Base-by-base conservation (phyloP, 257 asterid genomes). In the Rehmannia glutinosa region DNA sequence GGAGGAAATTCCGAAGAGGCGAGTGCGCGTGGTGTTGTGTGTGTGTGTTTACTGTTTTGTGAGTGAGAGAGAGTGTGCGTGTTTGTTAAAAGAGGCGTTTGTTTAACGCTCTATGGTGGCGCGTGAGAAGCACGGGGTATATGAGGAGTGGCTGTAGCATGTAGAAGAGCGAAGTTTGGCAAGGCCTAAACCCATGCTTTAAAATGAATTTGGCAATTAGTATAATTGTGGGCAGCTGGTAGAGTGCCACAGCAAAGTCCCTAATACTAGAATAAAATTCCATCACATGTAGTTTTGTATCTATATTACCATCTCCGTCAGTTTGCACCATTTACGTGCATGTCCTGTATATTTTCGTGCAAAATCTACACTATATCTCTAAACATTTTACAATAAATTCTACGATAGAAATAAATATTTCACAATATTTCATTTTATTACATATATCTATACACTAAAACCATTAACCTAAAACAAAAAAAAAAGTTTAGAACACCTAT, bases 61-160 rank as follows among this genome's bases (percentile, higher is more conserved):
- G 38, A 46, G 53, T n/a, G 24, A 50, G 56, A 17, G 33, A 50
- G 28, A 50, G 36, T 61, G 7, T 39, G 39, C n/a, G 32, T 19
- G 53, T 27, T 10, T 55, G 72, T 24, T 32, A 56, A 36, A 32
- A 43, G 64, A 13, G 24, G 16, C 8, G 20, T 9, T 5, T n/a
- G 39, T 35, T 58, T 23, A 19, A 38, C 50, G 8, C 25, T 1
- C 11, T 43, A 43, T 16, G 56, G 70, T 33, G 74, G 78, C 77
- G 79, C 72, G 79, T 76, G 65, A 21, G 16, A 1, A 2, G 6
- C 27, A 62, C 70, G 39, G 35, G 25, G 15, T 5, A 16, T n/a
- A 7, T 6, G 4, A 52, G n/a, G 56, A 28, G 69, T 23, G 63
- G 6, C 33, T 2, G 68, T 35, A 24, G 27, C n/a, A n/a, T n/a